Evolutionary conservation across 2,329 filamentous ascomycete genomes (phyloP).

Genomic region (Gaeumannomyces sp.): DNA sequence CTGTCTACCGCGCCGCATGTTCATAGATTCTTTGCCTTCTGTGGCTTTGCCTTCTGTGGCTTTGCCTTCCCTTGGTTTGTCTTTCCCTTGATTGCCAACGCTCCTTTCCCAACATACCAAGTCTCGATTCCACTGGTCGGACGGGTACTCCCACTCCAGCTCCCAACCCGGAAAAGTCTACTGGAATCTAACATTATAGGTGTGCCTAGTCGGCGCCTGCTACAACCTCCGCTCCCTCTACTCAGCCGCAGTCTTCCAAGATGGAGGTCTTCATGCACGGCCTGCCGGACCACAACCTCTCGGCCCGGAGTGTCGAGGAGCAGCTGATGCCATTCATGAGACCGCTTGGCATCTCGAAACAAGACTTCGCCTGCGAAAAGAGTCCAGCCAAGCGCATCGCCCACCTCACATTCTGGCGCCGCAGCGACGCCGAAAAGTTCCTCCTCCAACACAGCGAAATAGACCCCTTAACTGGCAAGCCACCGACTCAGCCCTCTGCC

Average conservation of each 20-base stretch:
- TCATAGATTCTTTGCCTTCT: no score
- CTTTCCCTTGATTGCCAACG: background rate
- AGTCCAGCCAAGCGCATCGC: conserved; percentile 26
- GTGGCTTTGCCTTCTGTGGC: no score
- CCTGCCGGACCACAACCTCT: conserved; percentile 33
- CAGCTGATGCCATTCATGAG: conserved; percentile 36
- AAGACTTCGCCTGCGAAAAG: conserved; percentile 38
- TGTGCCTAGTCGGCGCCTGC: background rate
- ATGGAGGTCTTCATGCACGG: conserved; percentile 43
- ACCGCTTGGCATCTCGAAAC: conserved; percentile 28
- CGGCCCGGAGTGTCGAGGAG: conserved; percentile 28
- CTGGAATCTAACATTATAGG: background rate
- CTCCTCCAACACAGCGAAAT: conserved; percentile 27
- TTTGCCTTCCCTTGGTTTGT: background rate
- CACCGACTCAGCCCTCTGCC: background rate
- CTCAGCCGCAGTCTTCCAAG: background rate
- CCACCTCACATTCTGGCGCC: conserved; percentile 36
- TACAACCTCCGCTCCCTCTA: background rate
- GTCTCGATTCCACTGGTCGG: no score
- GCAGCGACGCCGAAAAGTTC: conserved; percentile 35
- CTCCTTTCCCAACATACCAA: no score
- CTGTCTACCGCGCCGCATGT: no score
- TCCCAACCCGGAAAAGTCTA: background rate
- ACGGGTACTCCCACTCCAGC: background rate
- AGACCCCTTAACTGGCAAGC: background rate